phyloP scores from a whole-genome alignment of 2,329 filamentous ascomycete genomes.

The Xylaria sp. region DNA sequence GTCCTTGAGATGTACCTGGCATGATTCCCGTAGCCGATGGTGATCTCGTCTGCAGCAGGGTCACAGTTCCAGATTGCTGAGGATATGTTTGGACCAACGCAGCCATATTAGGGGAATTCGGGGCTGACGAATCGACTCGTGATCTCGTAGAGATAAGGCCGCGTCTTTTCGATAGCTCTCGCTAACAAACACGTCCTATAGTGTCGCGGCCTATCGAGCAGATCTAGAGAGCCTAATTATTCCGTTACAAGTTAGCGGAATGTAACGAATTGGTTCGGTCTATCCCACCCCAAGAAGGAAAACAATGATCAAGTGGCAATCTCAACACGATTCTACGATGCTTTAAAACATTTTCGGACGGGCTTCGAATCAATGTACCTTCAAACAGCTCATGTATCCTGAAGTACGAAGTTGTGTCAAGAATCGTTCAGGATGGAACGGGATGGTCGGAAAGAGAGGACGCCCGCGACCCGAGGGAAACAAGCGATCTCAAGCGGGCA shows the following conservation, averaged over 20 bases:
- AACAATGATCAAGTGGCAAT: not conserved
- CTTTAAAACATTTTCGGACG: not conserved
- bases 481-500: constrained; percentile 54
- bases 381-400: constrained; percentile 17
- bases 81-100: constrained; percentile 84
- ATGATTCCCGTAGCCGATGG: constrained; percentile 71
- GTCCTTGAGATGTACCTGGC: constrained; percentile 58
- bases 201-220: constrained; percentile 17
- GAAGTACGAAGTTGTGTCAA: constrained; percentile 15
- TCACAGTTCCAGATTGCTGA: constrained; percentile 77
- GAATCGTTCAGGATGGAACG: constrained; percentile 14
- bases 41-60: constrained; percentile 79
- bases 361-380: constrained; percentile 30
- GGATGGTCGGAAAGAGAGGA: constrained; percentile 54
- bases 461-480: constrained; percentile 65
- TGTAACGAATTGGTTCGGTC: not conserved
- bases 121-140: constrained; percentile 33
- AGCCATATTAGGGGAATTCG: constrained; percentile 69
- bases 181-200: constrained; percentile 17
- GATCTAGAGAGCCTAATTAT: constrained; percentile 19
- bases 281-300: not conserved
- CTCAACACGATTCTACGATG: constrained; percentile 3
- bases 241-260: constrained; percentile 22
- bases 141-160: constrained; percentile 38
- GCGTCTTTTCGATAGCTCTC: constrained; percentile 32